Evolutionary conservation across 1,284 basidiomycete species (phyloP).

Genomic region (Sporisorium exsertum): DNA sequence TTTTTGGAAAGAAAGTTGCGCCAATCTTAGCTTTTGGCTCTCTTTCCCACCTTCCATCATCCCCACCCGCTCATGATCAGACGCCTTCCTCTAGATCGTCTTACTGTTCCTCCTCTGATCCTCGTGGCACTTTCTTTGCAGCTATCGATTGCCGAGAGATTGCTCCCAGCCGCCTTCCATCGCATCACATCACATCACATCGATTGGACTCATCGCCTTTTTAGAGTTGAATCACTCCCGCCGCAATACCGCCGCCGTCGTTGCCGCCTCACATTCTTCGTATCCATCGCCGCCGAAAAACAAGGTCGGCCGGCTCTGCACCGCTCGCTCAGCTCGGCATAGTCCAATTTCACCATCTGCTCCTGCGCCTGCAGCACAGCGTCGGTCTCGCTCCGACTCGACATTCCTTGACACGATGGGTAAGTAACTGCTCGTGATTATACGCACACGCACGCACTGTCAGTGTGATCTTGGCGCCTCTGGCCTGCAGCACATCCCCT

Average conservation of each 20-base stretch:
- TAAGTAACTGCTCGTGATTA: conserved; percentile 13
- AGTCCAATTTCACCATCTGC: neutral
- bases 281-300: neutral
- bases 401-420: conserved; percentile 30
- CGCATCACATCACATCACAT: no score
- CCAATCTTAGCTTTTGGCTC: conserved; percentile 3
- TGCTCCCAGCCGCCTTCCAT: neutral
- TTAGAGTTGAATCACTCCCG: neutral
- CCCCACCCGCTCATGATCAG: conserved; percentile 5
- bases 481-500: conserved; percentile 1
- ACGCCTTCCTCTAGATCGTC: conserved; percentile 9
- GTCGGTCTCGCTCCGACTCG: conserved; percentile 1
- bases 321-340: neutral
- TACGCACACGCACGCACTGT: neutral
- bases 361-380: conserved; percentile 1
- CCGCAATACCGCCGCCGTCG: conserved; percentile 10
- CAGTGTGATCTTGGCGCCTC: neutral
- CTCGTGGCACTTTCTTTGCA: conserved; percentile 6
- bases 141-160: conserved; percentile 3
- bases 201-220: neutral
- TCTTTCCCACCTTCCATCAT: conserved; percentile 46
- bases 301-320: conserved; percentile 14
- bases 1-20: neutral
- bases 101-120: neutral
- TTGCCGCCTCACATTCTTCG: no score